Percentiles rank a stretch among this genome's conserved stretches.
These are phyloP conservation scores for Neocallimastix lanati DNA, from an alignment of 192 early-diverging fungal species.

Conservation along the genomic window DNA sequence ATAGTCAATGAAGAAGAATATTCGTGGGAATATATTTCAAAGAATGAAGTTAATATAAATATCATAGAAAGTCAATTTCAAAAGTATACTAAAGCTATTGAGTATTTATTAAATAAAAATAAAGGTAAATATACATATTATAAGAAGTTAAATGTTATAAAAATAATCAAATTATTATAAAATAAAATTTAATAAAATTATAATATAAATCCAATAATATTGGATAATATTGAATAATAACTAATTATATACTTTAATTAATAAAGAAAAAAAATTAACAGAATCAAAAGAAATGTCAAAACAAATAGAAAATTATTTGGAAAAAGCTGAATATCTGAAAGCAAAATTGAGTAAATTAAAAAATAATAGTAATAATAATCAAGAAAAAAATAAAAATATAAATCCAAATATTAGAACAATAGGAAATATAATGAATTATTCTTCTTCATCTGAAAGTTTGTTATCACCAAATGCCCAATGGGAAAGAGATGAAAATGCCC, in stretches of 20 bases:
- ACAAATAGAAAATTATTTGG: background rate
- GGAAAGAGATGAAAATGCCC: constrained; percentile 57
- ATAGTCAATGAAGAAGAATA: background rate
- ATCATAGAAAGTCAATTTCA: background rate
- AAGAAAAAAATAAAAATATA: too few species aligned
- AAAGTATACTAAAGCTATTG: background rate
- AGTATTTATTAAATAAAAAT: background rate
- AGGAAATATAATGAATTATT: background rate
- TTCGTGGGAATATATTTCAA: background rate
- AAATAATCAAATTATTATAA: too few species aligned
- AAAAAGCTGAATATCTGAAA: background rate
- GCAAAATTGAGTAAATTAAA: background rate
- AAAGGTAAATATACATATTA: too few species aligned
- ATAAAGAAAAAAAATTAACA: background rate
- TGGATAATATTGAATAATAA: too few species aligned
- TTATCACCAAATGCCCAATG: constrained; percentile 27
- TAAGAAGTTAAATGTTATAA: too few species aligned
- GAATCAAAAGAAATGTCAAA: background rate
- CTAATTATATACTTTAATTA: too few species aligned
- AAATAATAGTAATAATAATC: too few species aligned
- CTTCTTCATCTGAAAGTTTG: background rate
- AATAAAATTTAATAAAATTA: too few species aligned
- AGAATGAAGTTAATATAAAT: background rate
- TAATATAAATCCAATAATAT: too few species aligned
- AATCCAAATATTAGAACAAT: background rate